These are phyloP conservation scores for Scedosporium minutisporum DNA, from an alignment of 2,329 filamentous ascomycete genomes.

Conservation along the genomic window DNA sequence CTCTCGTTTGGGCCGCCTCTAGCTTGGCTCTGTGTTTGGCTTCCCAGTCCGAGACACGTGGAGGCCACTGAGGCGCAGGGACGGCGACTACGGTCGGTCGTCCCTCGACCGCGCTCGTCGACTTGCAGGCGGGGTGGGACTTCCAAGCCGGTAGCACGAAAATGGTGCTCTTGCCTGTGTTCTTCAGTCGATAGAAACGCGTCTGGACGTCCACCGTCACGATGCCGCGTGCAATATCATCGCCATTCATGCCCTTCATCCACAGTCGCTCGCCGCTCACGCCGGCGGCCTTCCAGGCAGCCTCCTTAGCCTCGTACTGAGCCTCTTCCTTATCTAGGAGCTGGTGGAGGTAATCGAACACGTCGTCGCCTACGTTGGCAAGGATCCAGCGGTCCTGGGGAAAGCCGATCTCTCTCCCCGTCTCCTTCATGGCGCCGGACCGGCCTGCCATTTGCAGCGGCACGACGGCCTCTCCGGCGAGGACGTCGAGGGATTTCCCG, in stretches of 20 bases:
- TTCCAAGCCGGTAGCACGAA: constrained; percentile 43
- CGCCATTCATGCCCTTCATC: constrained; percentile 16
- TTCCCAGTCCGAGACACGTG: constrained; percentile 23
- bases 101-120: constrained; percentile 35
- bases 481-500: constrained; percentile 38
- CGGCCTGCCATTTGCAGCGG: constrained; percentile 42
- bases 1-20: constrained; percentile 12
- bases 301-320: constrained; percentile 23
- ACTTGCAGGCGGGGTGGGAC: constrained; percentile 32
- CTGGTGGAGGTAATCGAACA: constrained; percentile 35
- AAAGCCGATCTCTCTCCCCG: constrained; percentile 40
- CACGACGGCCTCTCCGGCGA: constrained; percentile 39
- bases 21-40: constrained; percentile 14
- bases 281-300: constrained; percentile 24
- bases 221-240: constrained; percentile 31
- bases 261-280: constrained; percentile 31
- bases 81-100: constrained; percentile 28
- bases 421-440: constrained; percentile 36
- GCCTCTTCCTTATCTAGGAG: constrained; percentile 37
- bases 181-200: constrained; percentile 42
- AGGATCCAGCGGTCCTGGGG: constrained; percentile 48
- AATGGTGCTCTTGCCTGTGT: constrained; percentile 33
- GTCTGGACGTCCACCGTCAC: constrained; percentile 38
- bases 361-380: constrained; percentile 43
- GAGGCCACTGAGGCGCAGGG: constrained; percentile 19